These are phyloP conservation scores for Penicillium ucsense DNA, from an alignment of 495 filamentous ascomycete genomes.

Conservation along the genomic window DNA sequence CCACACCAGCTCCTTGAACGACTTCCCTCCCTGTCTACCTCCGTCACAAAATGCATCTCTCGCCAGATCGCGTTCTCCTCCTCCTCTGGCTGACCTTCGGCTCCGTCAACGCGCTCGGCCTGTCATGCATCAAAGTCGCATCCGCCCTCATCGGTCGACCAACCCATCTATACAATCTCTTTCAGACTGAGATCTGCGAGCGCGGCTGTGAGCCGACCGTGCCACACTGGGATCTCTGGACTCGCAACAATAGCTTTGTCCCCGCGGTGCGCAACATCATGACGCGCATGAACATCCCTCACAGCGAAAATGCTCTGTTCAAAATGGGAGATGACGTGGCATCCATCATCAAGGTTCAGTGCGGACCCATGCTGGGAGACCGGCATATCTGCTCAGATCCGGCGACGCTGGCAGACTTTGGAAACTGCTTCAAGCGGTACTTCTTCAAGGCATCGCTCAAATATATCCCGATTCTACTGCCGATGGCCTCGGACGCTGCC, in stretches of 20 bases:
- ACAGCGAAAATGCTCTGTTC: constrained; percentile 24
- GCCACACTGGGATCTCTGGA: constrained; percentile 39
- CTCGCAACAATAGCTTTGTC: constrained; percentile 33
- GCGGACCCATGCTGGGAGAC: constrained; percentile 23
- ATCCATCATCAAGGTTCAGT: constrained; percentile 28
- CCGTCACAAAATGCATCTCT: constrained; percentile 9
- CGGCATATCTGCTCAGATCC: constrained; percentile 30
- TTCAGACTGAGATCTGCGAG: constrained; percentile 34
- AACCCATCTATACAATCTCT: constrained; percentile 26
- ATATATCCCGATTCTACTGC: constrained; percentile 24
- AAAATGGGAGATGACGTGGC: constrained; percentile 35
- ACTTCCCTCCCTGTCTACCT: neutral
- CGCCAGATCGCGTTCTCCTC: constrained; percentile 9
- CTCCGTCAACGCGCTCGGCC: constrained; percentile 20
- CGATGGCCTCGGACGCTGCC: constrained; percentile 30
- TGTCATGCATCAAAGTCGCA: constrained; percentile 31
- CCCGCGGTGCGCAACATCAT: constrained; percentile 33
- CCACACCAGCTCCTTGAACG: neutral
- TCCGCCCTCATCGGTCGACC: constrained; percentile 28
- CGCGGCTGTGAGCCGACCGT: constrained; percentile 32
- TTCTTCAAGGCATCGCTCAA: constrained; percentile 27
- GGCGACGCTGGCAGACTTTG: constrained; percentile 29
- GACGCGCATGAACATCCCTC: constrained; percentile 23
- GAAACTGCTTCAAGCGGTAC: constrained; percentile 35
- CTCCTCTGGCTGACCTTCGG: constrained; percentile 14